Evolutionary conservation across 305 asterid genomes (phyloP), one percentile per base, ranked within the genome.

Genomic region (Coffea humblotiana): DNA sequence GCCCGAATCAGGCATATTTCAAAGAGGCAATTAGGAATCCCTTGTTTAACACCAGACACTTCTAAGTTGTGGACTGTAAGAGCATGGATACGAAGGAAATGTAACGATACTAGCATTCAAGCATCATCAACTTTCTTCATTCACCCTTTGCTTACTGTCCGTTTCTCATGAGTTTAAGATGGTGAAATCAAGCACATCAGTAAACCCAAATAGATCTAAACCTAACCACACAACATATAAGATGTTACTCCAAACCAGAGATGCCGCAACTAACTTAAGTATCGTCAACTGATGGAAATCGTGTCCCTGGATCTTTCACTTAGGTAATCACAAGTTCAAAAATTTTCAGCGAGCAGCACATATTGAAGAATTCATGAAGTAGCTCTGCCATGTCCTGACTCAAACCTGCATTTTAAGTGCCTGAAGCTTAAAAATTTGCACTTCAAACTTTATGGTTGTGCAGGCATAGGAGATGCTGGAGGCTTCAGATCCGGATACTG

Each of bases 401-500:
- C 70, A 45, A 51, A 23, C 52, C 67, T 19, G 71, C 18, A 49
- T 37, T 35, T 65, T 35, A 40, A 69, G 12, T 3, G 70, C 68
- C 11, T n/a, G 19, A 43, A 56, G 29, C 47, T 32, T 43, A 14
- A 40, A 37, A 18, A 12, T 43, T 18, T 19, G 9, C 32, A 2
- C 52, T 35, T 65, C 32, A 60, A 71, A 66, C 69, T 76, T 86
- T 88, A 94, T 76, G 98, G 98, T 86, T 83, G 92, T 78, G 97
- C 90, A 73, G 99, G 98, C 75, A 90, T 94, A 16, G 98, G 99
- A 1, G 98, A 96, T 14, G 99, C 61, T 49, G 99, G 99, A 61
- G 99, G 99, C 89, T 91, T 96, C 86, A 77, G 89, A 84, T 96
- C 99, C 58, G 98, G 98, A 87, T 94, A 96, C 99, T 96, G 96